Percentiles rank a stretch among this genome's conserved stretches.
These are phyloP conservation scores for Xylariaceae sp. DNA, from an alignment of 2,329 filamentous ascomycete species.

Conservation along the genomic window DNA sequence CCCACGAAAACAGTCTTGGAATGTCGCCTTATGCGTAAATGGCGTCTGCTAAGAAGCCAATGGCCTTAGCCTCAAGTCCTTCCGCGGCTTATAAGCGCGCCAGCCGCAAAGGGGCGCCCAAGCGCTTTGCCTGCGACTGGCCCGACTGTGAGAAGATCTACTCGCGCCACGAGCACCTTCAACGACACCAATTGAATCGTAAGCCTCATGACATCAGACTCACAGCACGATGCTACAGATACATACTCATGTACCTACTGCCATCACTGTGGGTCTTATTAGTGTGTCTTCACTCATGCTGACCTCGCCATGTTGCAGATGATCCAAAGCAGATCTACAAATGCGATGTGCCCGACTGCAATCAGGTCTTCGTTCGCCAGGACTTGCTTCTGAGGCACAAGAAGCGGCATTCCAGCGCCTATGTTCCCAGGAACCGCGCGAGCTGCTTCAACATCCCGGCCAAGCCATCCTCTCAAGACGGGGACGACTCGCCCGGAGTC, in stretches of 20 bases:
- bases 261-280: conserved; percentile 6
- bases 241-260: background rate
- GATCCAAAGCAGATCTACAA: conserved; percentile 73
- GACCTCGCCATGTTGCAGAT: conserved; percentile 44
- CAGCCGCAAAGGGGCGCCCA: conserved; percentile 46
- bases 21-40: conserved; percentile 25
- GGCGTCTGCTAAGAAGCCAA: conserved; percentile 33
- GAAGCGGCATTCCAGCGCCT: conserved; percentile 57
- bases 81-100: conserved; percentile 43
- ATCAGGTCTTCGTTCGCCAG: conserved; percentile 71
- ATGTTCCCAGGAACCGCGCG: conserved; percentile 46
- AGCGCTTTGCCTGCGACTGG: conserved; percentile 59
- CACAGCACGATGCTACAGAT: too few relatives aligned
- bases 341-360: conserved; percentile 70
- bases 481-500: conserved; percentile 23
- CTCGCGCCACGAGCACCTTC: conserved; percentile 74
- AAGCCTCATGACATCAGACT: conserved; percentile 34
- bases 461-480: conserved; percentile 24
- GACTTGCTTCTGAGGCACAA: conserved; percentile 67
- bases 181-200: conserved; percentile 80
- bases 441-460: conserved; percentile 41
- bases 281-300: conserved; percentile 15
- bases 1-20: conserved; percentile 9
- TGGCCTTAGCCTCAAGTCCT: conserved; percentile 19
- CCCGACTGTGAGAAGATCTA: conserved; percentile 74